Conservation (phyloP, 106 monocot species). For the Dendrobium catenatum region DNA sequence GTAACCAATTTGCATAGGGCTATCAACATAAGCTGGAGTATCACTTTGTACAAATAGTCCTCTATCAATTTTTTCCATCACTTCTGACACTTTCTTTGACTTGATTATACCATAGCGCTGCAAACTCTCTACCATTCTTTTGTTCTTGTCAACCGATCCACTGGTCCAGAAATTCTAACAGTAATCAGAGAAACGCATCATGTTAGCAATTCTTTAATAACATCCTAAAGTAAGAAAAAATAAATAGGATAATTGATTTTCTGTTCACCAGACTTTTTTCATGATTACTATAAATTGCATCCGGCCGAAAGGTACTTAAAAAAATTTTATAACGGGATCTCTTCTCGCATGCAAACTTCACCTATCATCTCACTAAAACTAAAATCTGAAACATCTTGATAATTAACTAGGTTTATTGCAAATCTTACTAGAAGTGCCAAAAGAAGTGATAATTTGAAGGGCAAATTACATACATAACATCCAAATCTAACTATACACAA, state of each 20-base stretch:
- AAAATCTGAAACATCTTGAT: neutral
- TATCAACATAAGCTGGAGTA: constrained; percentile 56
- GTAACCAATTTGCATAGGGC: constrained; percentile 82
- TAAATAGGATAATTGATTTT: neutral
- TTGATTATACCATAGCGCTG: constrained; percentile 52
- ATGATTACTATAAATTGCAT: neutral
- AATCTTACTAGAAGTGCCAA: neutral
- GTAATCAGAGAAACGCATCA: neutral
- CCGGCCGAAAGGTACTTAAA: neutral
- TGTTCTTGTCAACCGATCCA: constrained; percentile 61
- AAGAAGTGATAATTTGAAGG: neutral
- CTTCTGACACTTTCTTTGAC: constrained; percentile 72
- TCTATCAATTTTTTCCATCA: constrained; percentile 73
- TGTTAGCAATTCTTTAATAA: neutral
- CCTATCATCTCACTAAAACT: neutral
- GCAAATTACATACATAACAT: neutral
- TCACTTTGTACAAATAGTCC: constrained; percentile 65
- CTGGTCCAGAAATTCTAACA: constrained; percentile 35
- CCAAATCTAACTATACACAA: no score
- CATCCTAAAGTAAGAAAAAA: neutral
- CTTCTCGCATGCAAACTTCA: neutral
- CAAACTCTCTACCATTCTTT: constrained; percentile 55
- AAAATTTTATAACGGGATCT: neutral
- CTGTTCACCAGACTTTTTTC: neutral
- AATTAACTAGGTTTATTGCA: neutral